Conservation (phyloP, 495 filamentous ascomycete genomes). For the Aspergillus funiculosus region DNA sequence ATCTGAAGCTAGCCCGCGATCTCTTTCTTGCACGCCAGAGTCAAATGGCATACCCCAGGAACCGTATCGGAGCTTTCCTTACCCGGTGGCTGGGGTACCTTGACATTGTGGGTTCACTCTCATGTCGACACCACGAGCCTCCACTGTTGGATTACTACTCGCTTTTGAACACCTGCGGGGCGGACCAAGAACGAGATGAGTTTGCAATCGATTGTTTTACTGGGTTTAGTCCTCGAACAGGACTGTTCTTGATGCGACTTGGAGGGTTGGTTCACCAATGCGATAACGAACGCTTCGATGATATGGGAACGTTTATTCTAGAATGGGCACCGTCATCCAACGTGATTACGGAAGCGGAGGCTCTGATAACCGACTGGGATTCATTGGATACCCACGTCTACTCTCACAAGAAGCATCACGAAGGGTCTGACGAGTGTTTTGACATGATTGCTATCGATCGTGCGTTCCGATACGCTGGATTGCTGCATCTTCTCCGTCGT, state of each 20-base stretch:
- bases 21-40: constrained; percentile 63
- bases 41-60: constrained; percentile 48
- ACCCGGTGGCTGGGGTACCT: constrained; percentile 82
- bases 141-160: constrained; percentile 53
- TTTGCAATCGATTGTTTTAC: constrained; percentile 73
- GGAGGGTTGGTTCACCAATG: constrained; percentile 67
- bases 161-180: constrained; percentile 42
- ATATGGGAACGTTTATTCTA: constrained; percentile 42
- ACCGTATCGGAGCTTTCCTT: constrained; percentile 73
- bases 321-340: constrained; percentile 57
- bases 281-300: constrained; percentile 61
- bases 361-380: constrained; percentile 49
- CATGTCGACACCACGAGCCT: constrained; percentile 56
- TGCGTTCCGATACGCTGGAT: constrained; percentile 74
- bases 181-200: constrained; percentile 43
- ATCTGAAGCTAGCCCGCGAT: constrained; percentile 68
- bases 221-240: constrained; percentile 66
- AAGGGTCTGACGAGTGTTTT: constrained; percentile 24
- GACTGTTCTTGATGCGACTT: constrained; percentile 66
- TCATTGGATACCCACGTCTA: constrained; percentile 29
- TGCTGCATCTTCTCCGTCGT: constrained; percentile 70
- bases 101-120: constrained; percentile 72
- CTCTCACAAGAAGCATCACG: constrained; percentile 30
- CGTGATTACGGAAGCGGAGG: constrained; percentile 48
- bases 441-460: constrained; percentile 76